Percentiles rank a stretch among this genome's conserved stretches.
phyloP scores from a whole-genome alignment of 2,329 filamentous ascomycete genomes.

The Fusarium verrucosum region DNA sequence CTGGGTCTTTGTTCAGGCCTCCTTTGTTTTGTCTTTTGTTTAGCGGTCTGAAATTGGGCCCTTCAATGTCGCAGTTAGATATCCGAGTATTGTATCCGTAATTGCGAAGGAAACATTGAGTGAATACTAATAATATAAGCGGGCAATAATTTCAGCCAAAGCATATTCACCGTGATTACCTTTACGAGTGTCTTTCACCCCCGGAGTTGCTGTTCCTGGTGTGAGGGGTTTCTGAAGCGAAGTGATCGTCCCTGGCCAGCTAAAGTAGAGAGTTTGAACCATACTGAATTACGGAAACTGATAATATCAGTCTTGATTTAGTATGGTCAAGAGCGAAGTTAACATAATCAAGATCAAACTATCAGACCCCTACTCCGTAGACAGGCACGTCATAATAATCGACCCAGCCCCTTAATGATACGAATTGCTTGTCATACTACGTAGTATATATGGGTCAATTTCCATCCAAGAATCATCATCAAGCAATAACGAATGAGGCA shows the following conservation, averaged over 20 bases:
- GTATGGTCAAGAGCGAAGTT: slow-evolving; percentile 12
- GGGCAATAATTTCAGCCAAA: slow-evolving; percentile 1
- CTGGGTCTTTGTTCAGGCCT: slow-evolving; percentile 23
- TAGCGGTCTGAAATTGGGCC: slow-evolving; percentile 20
- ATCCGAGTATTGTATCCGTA: background rate
- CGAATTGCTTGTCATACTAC: background rate
- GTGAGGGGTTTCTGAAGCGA: slow-evolving; percentile 27
- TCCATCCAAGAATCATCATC: slow-evolving; percentile 1
- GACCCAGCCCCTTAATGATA: slow-evolving; percentile 7
- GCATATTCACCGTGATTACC: background rate
- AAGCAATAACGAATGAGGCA: slow-evolving; percentile 20
- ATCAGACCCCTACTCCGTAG: background rate
- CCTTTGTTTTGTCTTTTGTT: slow-evolving; percentile 29
- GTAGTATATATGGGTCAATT: slow-evolving; percentile 1
- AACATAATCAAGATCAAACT: background rate
- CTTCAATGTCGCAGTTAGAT: slow-evolving; percentile 16
- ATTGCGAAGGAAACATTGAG: slow-evolving; percentile 10
- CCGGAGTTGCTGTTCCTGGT: slow-evolving; percentile 27
- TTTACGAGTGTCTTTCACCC: background rate
- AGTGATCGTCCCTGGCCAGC: slow-evolving; percentile 9
- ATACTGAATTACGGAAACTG: slow-evolving; percentile 4
- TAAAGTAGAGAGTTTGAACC: slow-evolving; percentile 32
- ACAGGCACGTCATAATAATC: slow-evolving; percentile 18
- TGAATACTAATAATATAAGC: background rate
- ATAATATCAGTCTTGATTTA: background rate